A percentile compares a stretch with the other conserved stretches of the same genome.
Conservation (phyloP, 2,329 filamentous ascomycete species). For the Penicillium concentricum region DNA sequence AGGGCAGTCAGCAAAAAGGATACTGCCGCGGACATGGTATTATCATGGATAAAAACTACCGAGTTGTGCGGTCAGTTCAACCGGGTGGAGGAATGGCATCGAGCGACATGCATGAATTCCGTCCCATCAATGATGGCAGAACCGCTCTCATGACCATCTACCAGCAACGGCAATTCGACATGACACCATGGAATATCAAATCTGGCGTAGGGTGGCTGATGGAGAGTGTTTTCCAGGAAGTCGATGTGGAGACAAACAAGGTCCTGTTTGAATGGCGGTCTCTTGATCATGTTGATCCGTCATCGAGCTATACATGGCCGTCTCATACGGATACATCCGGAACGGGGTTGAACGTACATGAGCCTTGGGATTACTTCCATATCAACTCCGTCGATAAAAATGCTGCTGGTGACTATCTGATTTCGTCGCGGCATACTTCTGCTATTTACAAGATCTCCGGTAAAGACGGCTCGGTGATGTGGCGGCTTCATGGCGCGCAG, state of each 20-base stretch:
- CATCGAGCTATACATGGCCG: constrained; percentile 48
- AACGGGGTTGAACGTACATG: constrained; percentile 47
- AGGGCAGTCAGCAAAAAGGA: constrained; percentile 52
- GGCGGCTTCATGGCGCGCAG: constrained; percentile 39
- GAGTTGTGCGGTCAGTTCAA: constrained; percentile 49
- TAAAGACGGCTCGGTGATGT: constrained; percentile 39
- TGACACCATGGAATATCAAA: constrained; percentile 45
- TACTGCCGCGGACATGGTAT: constrained; percentile 54
- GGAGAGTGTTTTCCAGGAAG: constrained; percentile 54
- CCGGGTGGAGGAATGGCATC: constrained; percentile 41
- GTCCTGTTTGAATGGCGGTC: constrained; percentile 53
- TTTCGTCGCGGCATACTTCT: constrained; percentile 43
- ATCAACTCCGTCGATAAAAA: constrained; percentile 47
- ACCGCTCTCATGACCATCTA: constrained; percentile 44
- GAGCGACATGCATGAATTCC: constrained; percentile 56
- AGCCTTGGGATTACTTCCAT: constrained; percentile 48
- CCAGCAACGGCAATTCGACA: constrained; percentile 47
- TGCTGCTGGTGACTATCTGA: constrained; percentile 40
- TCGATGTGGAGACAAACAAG: constrained; percentile 50
- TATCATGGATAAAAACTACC: constrained; percentile 53
- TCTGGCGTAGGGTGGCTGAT: constrained; percentile 52
- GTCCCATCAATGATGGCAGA: constrained; percentile 46
- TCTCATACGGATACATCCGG: constrained; percentile 47
- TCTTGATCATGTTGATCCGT: constrained; percentile 51
- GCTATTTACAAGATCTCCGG: constrained; percentile 45